Percentiles rank a stretch among this genome's conserved stretches.
phyloP scores from a whole-genome alignment of 2,329 filamentous ascomycete species.

The Aspergillus novoparasiticus region DNA sequence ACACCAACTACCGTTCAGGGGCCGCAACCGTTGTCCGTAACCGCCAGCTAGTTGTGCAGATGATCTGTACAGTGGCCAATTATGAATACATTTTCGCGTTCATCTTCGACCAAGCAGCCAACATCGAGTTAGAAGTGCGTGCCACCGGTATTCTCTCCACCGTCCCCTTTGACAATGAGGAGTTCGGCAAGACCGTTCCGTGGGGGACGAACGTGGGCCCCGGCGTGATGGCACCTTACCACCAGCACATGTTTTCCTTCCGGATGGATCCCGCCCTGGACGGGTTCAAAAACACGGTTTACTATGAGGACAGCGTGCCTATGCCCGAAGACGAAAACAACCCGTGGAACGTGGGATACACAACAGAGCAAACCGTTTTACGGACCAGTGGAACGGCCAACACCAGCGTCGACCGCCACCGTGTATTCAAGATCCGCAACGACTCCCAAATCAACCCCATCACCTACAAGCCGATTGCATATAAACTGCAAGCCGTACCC shows the following conservation, averaged over 20 bases:
- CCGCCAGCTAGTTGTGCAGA: conserved; percentile 68
- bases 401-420: conserved; percentile 50
- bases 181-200: conserved; percentile 60
- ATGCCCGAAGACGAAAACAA: conserved; percentile 59
- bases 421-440: conserved; percentile 63
- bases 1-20: conserved; percentile 70
- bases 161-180: conserved; percentile 63
- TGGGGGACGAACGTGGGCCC: conserved; percentile 71
- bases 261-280: conserved; percentile 64
- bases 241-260: conserved; percentile 76
- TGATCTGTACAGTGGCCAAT: conserved; percentile 71
- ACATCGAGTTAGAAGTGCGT: conserved; percentile 67
- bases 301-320: conserved; percentile 62
- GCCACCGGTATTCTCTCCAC: conserved; percentile 72
- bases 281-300: conserved; percentile 57
- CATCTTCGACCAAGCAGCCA: conserved; percentile 71
- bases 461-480: conserved; percentile 57
- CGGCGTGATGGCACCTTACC: conserved; percentile 68
- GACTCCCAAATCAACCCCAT: conserved; percentile 54
- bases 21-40: conserved; percentile 65
- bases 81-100: conserved; percentile 75
- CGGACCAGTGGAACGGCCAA: conserved; percentile 52
- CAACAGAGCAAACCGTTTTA: conserved; percentile 51
- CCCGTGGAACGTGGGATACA: conserved; percentile 56
- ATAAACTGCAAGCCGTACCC: conserved; percentile 58